A percentile compares a stretch with the other conserved stretches of the same genome.
Evolutionary conservation across 1,139 yeast genomes (phyloP).

Genomic region (Debaryomyces robertsiae): DNA sequence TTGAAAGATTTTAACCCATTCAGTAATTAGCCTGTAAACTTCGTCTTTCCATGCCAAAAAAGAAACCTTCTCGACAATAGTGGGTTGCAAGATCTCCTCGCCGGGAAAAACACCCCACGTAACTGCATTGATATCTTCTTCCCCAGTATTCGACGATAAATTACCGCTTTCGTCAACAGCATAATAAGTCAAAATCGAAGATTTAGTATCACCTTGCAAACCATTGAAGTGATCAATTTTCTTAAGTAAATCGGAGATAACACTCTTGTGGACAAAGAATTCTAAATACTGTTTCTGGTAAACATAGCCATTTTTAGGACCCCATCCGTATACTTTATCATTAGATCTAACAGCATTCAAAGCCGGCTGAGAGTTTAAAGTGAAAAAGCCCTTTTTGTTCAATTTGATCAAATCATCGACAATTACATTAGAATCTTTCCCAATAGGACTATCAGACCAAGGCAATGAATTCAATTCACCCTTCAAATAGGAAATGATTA

Average conservation of each 20-base stretch:
- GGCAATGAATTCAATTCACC: conserved; percentile 81
- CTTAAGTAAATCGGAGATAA: conserved; percentile 42
- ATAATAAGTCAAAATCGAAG: conserved; percentile 67
- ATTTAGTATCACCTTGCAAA: conserved; percentile 41
- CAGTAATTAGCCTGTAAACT: conserved; percentile 77
- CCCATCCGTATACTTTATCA: conserved; percentile 88
- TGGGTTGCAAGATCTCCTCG: conserved; percentile 86
- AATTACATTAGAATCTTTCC: conserved; percentile 72
- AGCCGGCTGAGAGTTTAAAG: conserved; percentile 95
- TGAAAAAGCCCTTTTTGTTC: conserved; percentile 68
- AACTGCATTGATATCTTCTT: conserved; percentile 86
- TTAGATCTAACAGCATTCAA: conserved; percentile 76
- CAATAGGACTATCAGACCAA: conserved; percentile 92
- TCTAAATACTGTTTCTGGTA: conserved; percentile 93
- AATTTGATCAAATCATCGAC: conserved; percentile 59
- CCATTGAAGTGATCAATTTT: conserved; percentile 40
- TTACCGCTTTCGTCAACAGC: conserved; percentile 69
- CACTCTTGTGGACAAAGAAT: conserved; percentile 66
- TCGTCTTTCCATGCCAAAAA: conserved; percentile 98
- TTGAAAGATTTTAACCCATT: conserved; percentile 68
- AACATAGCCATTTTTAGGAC: conserved; percentile 88
- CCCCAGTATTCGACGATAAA: conserved; percentile 65
- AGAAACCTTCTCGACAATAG: conserved; percentile 86
- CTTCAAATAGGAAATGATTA: conserved; percentile 65
- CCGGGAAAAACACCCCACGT: conserved; percentile 99